A percentile compares a stretch with the other conserved stretches of the same genome.
Conservation (phyloP, 352 stramenopile genomes). For the Porosira glacialis region DNA sequence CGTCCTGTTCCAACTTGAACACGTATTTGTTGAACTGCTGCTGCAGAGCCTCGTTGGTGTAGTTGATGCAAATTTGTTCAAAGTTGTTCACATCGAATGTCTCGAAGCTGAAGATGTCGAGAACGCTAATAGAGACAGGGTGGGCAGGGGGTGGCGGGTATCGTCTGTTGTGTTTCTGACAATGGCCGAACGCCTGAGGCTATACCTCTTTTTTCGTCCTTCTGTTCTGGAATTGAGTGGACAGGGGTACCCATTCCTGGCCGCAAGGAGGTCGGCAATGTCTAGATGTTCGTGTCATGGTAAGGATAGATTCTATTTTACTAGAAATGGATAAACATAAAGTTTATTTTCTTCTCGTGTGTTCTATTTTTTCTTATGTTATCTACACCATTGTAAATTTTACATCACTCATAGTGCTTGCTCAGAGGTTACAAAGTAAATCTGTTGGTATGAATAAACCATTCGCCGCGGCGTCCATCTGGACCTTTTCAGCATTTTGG, state of each 20-base stretch:
- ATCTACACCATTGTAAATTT: no score
- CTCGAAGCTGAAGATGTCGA: conserved; percentile 87
- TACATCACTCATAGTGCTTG: no score
- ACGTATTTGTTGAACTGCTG: conserved; percentile 84
- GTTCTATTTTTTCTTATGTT: no score
- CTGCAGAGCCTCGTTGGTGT: conserved; percentile 86
- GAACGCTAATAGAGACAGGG: conserved; percentile 83
- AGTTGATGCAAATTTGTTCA: conserved; percentile 91
- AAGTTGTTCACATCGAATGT: conserved; percentile 88
- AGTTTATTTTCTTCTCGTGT: no score
- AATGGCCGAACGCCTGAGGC: no score
- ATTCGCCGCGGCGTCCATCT: not conserved
- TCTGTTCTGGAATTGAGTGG: not conserved
- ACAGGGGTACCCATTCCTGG: no score
- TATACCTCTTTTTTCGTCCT: not conserved
- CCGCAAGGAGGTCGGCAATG: no score
- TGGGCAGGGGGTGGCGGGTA: conserved; percentile 65
- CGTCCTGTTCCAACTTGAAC: conserved; percentile 79
- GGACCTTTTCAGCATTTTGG: not conserved
- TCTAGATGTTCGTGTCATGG: no score
- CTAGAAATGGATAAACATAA: no score
- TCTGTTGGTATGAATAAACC: no score
- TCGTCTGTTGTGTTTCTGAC: not conserved
- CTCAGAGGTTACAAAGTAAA: no score
- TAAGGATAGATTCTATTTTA: no score